Base-by-base conservation (phyloP, 1,284 basidiomycete species). In the Stereum hirsutum region DNA sequence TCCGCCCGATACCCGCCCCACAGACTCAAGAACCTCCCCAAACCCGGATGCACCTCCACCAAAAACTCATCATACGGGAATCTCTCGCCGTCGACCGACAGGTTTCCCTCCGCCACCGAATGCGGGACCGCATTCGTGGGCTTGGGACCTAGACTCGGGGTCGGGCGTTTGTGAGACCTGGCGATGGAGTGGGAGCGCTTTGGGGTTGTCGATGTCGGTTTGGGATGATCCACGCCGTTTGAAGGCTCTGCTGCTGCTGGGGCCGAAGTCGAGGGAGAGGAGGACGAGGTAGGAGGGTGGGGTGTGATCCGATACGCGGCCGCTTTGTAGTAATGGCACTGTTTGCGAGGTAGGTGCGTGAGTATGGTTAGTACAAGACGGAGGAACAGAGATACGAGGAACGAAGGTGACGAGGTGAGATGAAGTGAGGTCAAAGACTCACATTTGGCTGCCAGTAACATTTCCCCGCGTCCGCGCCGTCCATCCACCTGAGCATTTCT, bases 1-100 rank as follows among this genome's bases (percentile, higher is more conserved):
- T 80, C 70, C 0, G 68, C 67, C 12, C 72, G 74, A 53, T 81
- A 89, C 48, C 70, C 67, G 1, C 88, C 87, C 46, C 78, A 66
- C 33, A 81, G 75, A 54, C 83, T 87, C 15, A 92, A 61, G 12
- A 90, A 60, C 0, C 76, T 82, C 14, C 77, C 89, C 14, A 89
- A 61, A 5, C 78, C 73, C 20, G 72, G 70, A 52, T 89, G 78
- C 5, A 89, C 80, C 59, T 96, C 89, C 5, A 96, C 84, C 53
- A 91, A 80, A 59, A 85, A 93, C 44, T 82, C 75, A 52, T 82
- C 74, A 54, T 89, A 89, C 1, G 85, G 82, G 54, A 81, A 86
- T 12, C 66, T 61, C 64, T 98, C 94, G 14, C 94, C 94, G 56
- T 98, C 94, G 45, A 91, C 69, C 6, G 78, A 68, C 42, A 89